These are phyloP conservation scores for Triangularia verruculosa DNA, from an alignment of 2,329 filamentous ascomycete species.

Conservation along the genomic window DNA sequence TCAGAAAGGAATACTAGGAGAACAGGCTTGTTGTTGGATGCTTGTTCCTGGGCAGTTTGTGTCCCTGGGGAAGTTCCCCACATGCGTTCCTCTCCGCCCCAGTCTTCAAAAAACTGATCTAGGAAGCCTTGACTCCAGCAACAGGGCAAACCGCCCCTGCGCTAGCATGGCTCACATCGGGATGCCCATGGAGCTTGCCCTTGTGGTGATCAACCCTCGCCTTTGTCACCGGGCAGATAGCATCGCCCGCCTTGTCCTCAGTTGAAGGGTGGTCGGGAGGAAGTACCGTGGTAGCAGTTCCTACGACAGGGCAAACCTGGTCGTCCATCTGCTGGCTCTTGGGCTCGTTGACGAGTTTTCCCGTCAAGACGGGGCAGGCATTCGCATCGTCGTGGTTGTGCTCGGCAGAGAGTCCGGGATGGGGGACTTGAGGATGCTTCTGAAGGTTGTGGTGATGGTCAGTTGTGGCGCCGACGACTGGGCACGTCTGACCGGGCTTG, in stretches of 20 bases:
- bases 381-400: conserved; percentile 35
- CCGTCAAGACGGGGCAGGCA: conserved; percentile 37
- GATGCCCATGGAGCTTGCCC: conserved; percentile 38
- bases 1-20: neutral
- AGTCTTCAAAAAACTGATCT: no score
- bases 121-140: conserved; percentile 32
- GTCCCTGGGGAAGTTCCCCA: neutral
- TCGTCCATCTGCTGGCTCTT: conserved; percentile 42
- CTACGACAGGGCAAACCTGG: conserved; percentile 42
- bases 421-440: conserved; percentile 38
- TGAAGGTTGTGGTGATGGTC: conserved; percentile 41
- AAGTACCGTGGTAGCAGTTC: conserved; percentile 41
- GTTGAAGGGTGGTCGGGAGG: conserved; percentile 39
- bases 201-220: conserved; percentile 43
- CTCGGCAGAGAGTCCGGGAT: conserved; percentile 23
- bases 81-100: neutral
- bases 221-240: conserved; percentile 42
- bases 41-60: neutral
- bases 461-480: conserved; percentile 41
- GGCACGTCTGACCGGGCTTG: conserved; percentile 40
- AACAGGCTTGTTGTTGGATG: no score
- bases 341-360: conserved; percentile 35
- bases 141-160: conserved; percentile 40
- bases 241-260: conserved; percentile 33
- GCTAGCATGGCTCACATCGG: conserved; percentile 31